Percentiles rank a stretch among this genome's conserved stretches.
Conservation (phyloP, 495 filamentous ascomycete species). For the Aspergillus sparsus region DNA sequence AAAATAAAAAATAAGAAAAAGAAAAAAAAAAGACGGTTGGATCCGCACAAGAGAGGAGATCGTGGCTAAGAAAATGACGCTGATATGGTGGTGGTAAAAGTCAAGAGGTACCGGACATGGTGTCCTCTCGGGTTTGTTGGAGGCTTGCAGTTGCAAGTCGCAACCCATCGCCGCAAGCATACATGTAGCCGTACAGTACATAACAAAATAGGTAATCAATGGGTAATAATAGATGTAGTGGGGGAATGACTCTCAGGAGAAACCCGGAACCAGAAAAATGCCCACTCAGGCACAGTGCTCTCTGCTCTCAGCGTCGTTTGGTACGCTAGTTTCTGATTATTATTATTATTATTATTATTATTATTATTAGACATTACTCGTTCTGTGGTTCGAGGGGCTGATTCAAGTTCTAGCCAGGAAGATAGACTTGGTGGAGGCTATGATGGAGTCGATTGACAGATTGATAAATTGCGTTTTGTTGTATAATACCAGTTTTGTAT, state of each 20-base stretch:
- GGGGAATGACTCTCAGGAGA: not conserved
- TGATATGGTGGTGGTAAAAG: conserved; percentile 14
- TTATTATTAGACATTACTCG: conserved; percentile 11
- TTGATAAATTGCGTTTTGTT: not conserved
- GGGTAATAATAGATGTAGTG: conserved; percentile 2
- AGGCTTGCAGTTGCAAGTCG: not conserved
- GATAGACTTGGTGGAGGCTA: not conserved
- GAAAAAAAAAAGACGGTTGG: conserved; percentile 19
- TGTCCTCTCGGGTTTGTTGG: not conserved
- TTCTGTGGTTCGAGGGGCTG: conserved; percentile 19
- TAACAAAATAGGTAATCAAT: conserved; percentile 11
- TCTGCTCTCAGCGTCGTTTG: not conserved
- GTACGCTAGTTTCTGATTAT: conserved; percentile 13
- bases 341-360: conserved; percentile 20
- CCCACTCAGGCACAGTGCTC: not conserved
- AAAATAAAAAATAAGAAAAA: conserved; percentile 21
- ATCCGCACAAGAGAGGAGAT: conserved; percentile 17
- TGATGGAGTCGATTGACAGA: conserved; percentile 8
- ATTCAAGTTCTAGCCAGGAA: conserved; percentile 26
- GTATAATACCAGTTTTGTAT: not conserved
- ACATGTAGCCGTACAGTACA: not conserved
- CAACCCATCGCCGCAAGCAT: conserved; percentile 6
- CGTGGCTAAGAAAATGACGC: conserved; percentile 14
- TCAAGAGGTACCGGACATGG: conserved; percentile 8
- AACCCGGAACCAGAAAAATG: conserved; percentile 10